Evolutionary conservation across 495 filamentous ascomycete genomes (phyloP), one percentile per base, ranked within the genome.

Genomic region (Tuber umbilicatum): DNA sequence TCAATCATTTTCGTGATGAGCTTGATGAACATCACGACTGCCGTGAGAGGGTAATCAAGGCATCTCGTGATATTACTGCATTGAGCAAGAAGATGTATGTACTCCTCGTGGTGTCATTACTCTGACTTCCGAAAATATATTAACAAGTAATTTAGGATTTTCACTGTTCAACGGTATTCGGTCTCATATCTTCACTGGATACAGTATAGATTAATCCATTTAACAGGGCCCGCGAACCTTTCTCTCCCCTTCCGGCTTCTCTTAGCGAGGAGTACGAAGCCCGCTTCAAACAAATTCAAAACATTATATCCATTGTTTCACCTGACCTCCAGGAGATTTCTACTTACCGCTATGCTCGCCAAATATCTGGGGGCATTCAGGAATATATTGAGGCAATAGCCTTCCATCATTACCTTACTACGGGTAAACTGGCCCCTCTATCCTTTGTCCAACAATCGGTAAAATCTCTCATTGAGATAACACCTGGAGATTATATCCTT

Each of bases 21-120:
- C 87, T 99, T 10, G 96, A 98, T 81, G 90, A 93, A 83, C 94
- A 99, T 82, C 92, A 99, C 77, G 96, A 97, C 84, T 90, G 94
- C 19, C 89, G 95, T 47, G 94, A 97, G 84, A 88, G 91, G 39
- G 88, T 97, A 73, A 92, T 94, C 75, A 98, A 97, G 84, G 89
- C 89, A 2, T 93, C 91, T 21, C 86, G 94, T 60, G 95, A 98
- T 84, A 91, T 98, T 75, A 99, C 96, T 12, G 94, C 92, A 0
- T 83, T 92, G 60, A 97, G 93, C 85, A 99, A 99, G 87, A 98
- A 98, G 86, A 96, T 97, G 95, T 97, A 84, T 85, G 85, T 72
- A 64, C 68, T 41, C 75, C 60, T 73, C 14, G 60, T 21, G 43
- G 71, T 60, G 27, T 31, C 12, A 64, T 31, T 17, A 6, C 31